Percentiles rank a stretch among this genome's conserved stretches.
phyloP scores from a whole-genome alignment of 805 yeast species.

The Kluyveromyces siamensis region DNA sequence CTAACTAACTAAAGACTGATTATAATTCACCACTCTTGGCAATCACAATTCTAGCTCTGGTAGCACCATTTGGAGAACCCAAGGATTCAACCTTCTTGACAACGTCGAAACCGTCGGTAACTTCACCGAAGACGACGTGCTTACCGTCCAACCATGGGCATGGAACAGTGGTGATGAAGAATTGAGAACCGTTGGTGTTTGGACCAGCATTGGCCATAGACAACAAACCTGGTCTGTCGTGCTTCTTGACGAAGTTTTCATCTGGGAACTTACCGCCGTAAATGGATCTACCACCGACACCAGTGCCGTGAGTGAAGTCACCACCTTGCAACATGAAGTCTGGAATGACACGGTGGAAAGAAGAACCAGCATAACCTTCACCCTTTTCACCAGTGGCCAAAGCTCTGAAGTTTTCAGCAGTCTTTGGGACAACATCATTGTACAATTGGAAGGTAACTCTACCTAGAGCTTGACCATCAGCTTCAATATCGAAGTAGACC shows the following conservation, averaged over 20 bases:
- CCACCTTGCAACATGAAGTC: conserved; percentile 98
- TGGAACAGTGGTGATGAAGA: conserved; percentile 86
- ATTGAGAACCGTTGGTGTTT: conserved; percentile 96
- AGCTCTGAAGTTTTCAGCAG: conserved; percentile 94
- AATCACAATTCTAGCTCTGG: conserved; percentile 57
- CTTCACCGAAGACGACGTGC: conserved; percentile 94
- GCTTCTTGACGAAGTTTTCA: conserved; percentile 67
- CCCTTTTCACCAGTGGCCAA: conserved; percentile 95
- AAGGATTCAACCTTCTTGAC: conserved; percentile 75
- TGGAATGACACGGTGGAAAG: conserved; percentile 96
- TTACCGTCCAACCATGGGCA: conserved; percentile 88
- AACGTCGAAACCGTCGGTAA: conserved; percentile 72
- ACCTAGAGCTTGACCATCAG: conserved; percentile 70
- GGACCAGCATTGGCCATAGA: conserved; percentile 99
- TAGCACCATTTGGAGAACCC: conserved; percentile 69
- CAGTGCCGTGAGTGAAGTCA: conserved; percentile 87
- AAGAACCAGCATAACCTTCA: conserved; percentile 80
- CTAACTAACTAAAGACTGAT: conserved; percentile 1
- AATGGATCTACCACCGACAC: conserved; percentile 94
- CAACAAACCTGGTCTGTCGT: conserved; percentile 71
- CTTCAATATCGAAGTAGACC: conserved; percentile 77
- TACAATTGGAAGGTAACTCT: conserved; percentile 80
- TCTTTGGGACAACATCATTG: conserved; percentile 89
- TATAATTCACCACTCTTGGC: conserved; percentile 43
- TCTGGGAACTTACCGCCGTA: conserved; percentile 70